Evolutionary conservation across 2,329 filamentous ascomycete species (phyloP).

Genomic region (Xylaria sp.): DNA sequence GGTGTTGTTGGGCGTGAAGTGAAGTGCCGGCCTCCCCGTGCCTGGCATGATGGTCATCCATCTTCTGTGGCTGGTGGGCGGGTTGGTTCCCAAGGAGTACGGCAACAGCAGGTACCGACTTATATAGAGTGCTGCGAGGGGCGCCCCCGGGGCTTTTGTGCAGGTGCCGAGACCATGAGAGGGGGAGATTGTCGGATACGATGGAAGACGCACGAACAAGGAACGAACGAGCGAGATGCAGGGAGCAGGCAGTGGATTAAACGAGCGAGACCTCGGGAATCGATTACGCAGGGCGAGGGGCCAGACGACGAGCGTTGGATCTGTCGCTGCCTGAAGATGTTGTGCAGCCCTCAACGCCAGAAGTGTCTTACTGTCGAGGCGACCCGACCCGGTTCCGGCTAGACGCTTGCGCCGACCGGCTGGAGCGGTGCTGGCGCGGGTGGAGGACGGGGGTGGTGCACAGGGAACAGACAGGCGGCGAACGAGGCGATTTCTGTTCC

Average conservation of each 20-base stretch:
- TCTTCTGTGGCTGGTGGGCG: background rate
- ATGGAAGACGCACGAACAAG: background rate
- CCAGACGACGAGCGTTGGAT: too few relatives aligned
- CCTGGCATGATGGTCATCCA: constrained; percentile 4
- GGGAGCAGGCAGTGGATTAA: background rate
- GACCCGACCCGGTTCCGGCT: constrained; percentile 10
- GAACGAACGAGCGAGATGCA: constrained; percentile 5
- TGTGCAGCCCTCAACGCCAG: background rate
- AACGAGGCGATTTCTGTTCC: background rate
- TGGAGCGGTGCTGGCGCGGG: background rate
- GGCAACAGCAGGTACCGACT: background rate
- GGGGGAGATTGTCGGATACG: background rate
- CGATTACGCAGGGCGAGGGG: too few relatives aligned
- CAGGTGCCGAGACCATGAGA: constrained; percentile 26
- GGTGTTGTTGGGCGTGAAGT: background rate
- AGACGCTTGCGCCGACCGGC: background rate
- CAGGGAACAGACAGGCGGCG: too few relatives aligned
- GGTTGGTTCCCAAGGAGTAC: background rate
- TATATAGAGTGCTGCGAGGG: constrained; percentile 9
- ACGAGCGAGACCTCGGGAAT: too few relatives aligned
- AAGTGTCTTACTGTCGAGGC: background rate
- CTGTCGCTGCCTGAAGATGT: background rate
- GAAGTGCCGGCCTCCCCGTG: background rate
- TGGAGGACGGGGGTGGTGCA: background rate
- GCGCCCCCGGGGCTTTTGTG: constrained; percentile 25